These are phyloP conservation scores for Hanseniaspora uvarum DNA, from an alignment of 1,139 yeast genomes.

Conservation along the genomic window DNA sequence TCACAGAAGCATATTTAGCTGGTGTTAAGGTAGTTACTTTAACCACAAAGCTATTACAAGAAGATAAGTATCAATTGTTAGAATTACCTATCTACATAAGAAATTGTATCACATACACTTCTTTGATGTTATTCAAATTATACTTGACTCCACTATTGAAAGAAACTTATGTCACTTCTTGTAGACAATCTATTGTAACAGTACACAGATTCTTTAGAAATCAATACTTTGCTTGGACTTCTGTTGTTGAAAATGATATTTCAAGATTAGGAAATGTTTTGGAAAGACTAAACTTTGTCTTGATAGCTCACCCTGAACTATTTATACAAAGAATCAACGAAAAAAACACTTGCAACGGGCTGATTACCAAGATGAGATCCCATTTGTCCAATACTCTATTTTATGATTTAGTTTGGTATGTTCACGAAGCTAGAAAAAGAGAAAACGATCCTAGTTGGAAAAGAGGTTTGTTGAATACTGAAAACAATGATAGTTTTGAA, in stretches of 20 bases:
- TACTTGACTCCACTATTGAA: constrained; percentile 69
- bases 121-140: constrained; percentile 65
- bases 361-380: constrained; percentile 79
- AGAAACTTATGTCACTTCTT: constrained; percentile 73
- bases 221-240: constrained; percentile 77
- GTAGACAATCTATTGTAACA: constrained; percentile 86
- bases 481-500: constrained; percentile 27
- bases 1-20: constrained; percentile 67
- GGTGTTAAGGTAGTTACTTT: constrained; percentile 77
- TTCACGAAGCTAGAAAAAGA: constrained; percentile 84
- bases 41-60: constrained; percentile 59
- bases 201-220: constrained; percentile 81
- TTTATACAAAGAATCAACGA: constrained; percentile 40
- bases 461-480: constrained; percentile 19
- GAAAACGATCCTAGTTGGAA: constrained; percentile 41
- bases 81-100: constrained; percentile 82
- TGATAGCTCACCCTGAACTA: constrained; percentile 78
- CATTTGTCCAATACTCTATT: constrained; percentile 85
- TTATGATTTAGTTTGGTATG: constrained; percentile 88
- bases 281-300: constrained; percentile 77
- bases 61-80: constrained; percentile 45
- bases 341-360: constrained; percentile 39
- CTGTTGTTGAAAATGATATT: constrained; percentile 78
- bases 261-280: constrained; percentile 87
- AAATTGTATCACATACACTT: constrained; percentile 75